Conservation (phyloP, 371 early-diverging fungal genomes). For the Funneliformis caledonium region DNA sequence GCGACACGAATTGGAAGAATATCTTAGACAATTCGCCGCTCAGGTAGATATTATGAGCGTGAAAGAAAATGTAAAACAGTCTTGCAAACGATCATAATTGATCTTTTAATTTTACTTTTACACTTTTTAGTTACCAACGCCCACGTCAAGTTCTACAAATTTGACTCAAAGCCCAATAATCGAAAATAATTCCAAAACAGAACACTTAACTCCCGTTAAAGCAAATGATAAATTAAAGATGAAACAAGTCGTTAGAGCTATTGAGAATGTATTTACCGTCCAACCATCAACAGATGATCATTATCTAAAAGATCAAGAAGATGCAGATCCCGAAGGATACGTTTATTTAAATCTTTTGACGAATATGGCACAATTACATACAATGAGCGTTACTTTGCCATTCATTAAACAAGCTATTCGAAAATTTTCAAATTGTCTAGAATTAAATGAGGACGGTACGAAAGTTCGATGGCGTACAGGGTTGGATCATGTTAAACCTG, state of each 20-base stretch:
- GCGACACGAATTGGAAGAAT: conserved; percentile 16
- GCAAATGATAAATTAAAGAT: conserved; percentile 25
- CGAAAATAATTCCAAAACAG: not conserved
- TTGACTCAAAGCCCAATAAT: not conserved
- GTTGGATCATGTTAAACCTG: not conserved
- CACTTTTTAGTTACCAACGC: not conserved
- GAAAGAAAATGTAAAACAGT: not conserved
- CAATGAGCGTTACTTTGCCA: conserved; percentile 27
- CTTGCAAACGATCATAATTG: not conserved
- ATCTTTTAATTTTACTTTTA: not conserved
- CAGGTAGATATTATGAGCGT: not conserved
- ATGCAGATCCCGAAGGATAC: conserved; percentile 14
- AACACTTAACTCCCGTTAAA: not conserved
- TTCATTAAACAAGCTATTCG: conserved; percentile 9
- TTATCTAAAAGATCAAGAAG: conserved; percentile 31
- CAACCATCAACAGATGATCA: not conserved
- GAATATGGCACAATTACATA: conserved; percentile 24
- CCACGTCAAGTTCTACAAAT: not conserved
- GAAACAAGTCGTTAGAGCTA: conserved; percentile 20
- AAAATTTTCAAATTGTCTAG: conserved; percentile 30
- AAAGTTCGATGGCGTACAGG: conserved; percentile 22
- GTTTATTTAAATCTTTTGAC: conserved; percentile 21
- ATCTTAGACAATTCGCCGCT: conserved; percentile 10
- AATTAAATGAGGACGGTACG: conserved; percentile 17
- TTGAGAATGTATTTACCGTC: conserved; percentile 17